Percentiles rank a stretch among this genome's conserved stretches.
Conservation (phyloP, 2,329 filamentous ascomycete species). For the Neurospora sp. region DNA sequence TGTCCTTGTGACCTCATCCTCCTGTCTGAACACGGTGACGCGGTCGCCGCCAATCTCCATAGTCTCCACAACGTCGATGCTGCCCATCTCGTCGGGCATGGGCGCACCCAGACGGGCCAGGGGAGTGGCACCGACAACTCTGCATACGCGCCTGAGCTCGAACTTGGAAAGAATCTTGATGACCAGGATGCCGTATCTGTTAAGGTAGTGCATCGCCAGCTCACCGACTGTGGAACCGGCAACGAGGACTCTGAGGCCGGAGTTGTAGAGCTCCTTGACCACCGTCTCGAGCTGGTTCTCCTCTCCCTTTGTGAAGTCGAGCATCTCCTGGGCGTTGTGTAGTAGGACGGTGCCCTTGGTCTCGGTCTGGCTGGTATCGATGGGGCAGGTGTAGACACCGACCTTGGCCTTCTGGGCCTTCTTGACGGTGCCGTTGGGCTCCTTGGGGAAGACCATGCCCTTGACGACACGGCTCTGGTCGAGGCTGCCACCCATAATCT, state of each 20-base stretch:
- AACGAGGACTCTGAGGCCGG: conserved; percentile 82
- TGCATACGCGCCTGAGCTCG: conserved; percentile 86
- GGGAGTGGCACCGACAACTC: conserved; percentile 94
- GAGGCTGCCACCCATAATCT: conserved; percentile 97
- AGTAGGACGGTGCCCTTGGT: conserved; percentile 96
- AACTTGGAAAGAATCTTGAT: conserved; percentile 98
- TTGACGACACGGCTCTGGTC: conserved; percentile 91
- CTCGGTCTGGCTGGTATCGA: conserved; percentile 93
- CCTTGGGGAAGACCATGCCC: conserved; percentile 96
- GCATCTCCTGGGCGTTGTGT: conserved; percentile 97
- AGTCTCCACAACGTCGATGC: conserved; percentile 89
- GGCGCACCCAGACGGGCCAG: conserved; percentile 89
- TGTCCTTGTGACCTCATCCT: conserved; percentile 83
- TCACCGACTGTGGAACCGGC: conserved; percentile 93
- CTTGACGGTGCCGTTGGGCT: conserved; percentile 87
- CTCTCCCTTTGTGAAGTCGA: conserved; percentile 96
- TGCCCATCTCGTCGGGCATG: conserved; percentile 99
- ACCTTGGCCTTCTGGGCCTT: conserved; percentile 91
- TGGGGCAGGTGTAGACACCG: conserved; percentile 89
- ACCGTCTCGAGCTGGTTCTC: conserved; percentile 81
- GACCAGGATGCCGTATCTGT: conserved; percentile 90
- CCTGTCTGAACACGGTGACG: conserved; percentile 96
- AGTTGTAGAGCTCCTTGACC: conserved; percentile 94
- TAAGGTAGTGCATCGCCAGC: conserved; percentile 92
- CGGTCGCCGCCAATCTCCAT: conserved; percentile 96